Percentiles rank a stretch among this genome's conserved stretches.
Evolutionary conservation across 306 rosid species (phyloP).

Genomic region (Fragaria iinumae): DNA sequence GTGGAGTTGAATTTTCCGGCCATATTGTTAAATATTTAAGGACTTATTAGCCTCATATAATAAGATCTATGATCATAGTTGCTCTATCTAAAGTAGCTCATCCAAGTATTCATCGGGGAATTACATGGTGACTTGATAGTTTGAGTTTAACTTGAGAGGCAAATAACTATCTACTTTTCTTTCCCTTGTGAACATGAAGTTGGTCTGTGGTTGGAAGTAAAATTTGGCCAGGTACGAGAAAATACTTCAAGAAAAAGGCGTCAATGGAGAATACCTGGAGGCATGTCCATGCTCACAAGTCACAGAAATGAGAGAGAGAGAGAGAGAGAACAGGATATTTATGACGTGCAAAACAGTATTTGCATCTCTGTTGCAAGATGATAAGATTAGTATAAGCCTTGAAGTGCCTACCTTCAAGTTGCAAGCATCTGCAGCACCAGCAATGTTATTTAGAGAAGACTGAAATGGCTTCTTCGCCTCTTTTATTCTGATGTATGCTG

Average conservation of each 20-base stretch:
- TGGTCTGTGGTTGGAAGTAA: slow-evolving; percentile 95
- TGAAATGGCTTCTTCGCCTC: slow-evolving; percentile 62
- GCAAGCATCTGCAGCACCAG: slow-evolving; percentile 68
- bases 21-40: too few relatives aligned
- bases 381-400: too few relatives aligned
- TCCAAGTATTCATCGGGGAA: not conserved
- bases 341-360: too few relatives aligned
- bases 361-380: too few relatives aligned
- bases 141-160: not conserved
- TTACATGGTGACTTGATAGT: not conserved
- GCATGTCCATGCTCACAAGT: too few relatives aligned
- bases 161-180: not conserved
- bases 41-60: not conserved
- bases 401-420: slow-evolving; percentile 52
- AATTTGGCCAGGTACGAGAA: slow-evolving; percentile 83
- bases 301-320: too few relatives aligned
- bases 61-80: not conserved
- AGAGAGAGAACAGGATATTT: too few relatives aligned
- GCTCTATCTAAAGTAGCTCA: not conserved
- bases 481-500: slow-evolving; percentile 39
- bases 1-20: too few relatives aligned
- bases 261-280: slow-evolving; percentile 94
- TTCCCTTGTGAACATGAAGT: slow-evolving; percentile 57
- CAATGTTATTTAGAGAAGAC: slow-evolving; percentile 58
- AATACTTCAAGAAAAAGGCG: slow-evolving; percentile 84